Conservation (phyloP, 345 rosid species). For the Physaria fendleri region DNA sequence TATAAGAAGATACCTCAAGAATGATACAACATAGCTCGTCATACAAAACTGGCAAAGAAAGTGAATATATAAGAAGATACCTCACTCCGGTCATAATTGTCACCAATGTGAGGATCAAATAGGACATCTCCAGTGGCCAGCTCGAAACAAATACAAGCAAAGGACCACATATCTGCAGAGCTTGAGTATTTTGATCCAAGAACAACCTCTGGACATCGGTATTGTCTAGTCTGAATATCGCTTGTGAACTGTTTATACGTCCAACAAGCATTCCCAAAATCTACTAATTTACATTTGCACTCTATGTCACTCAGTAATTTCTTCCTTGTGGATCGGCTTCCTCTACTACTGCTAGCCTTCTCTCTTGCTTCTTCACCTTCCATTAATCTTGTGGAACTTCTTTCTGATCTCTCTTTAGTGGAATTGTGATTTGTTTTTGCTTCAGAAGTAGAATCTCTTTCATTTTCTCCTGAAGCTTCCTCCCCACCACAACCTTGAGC, state of each 20-base stretch:
- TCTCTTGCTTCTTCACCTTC: conserved; percentile 10
- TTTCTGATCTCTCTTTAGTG: conserved; percentile 29
- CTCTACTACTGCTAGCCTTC: conserved; percentile 39
- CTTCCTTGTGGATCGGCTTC: conserved; percentile 51
- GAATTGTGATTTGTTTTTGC: conserved; percentile 32
- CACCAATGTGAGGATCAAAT: conserved; percentile 91
- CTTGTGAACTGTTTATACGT: conserved; percentile 85
- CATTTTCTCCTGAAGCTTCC: conserved; percentile 44
- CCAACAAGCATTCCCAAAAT: conserved; percentile 98
- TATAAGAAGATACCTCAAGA: conserved; percentile 30
- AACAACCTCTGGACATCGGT: conserved; percentile 85
- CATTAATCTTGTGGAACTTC: conserved; percentile 32
- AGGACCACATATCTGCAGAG: conserved; percentile 88
- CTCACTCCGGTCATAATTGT: conserved; percentile 83
- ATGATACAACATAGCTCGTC: background rate
- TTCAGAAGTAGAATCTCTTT: conserved; percentile 31
- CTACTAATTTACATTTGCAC: conserved; percentile 79
- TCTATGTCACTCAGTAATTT: conserved; percentile 49
- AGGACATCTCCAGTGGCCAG: conserved; percentile 85
- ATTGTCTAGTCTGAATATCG: conserved; percentile 95
- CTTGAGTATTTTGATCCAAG: conserved; percentile 87
- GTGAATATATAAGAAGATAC: conserved; percentile 27
- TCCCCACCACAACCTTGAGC: conserved; percentile 41
- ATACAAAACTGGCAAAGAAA: background rate
- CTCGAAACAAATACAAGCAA: conserved; percentile 92